phyloP scores from a whole-genome alignment of 371 early-diverging fungal species.

The Fennellomyces sp. region DNA sequence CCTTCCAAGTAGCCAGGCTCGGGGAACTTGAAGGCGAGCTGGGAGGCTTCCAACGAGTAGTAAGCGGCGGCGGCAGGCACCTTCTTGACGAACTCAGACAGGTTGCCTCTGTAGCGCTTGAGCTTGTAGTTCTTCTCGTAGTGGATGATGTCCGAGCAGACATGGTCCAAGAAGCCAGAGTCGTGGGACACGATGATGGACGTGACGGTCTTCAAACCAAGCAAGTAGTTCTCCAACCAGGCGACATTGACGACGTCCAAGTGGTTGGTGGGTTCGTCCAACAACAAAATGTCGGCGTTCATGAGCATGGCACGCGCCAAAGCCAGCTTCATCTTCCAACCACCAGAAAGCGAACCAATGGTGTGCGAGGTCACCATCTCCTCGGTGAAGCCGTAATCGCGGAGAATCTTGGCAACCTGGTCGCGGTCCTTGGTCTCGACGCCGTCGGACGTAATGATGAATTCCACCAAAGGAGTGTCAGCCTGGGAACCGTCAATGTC shows the following conservation, averaged over 20 bases:
- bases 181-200: conserved; percentile 92
- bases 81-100: conserved; percentile 81
- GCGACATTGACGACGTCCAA: conserved; percentile 82
- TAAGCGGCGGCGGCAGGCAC: conserved; percentile 79
- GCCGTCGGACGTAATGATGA: conserved; percentile 56
- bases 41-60: conserved; percentile 64
- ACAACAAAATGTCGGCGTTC: conserved; percentile 83
- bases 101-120: conserved; percentile 81
- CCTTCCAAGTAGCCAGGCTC: conserved; percentile 76
- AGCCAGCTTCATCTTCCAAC: conserved; percentile 90
- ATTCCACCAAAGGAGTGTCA: conserved; percentile 73
- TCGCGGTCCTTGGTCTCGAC: conserved; percentile 54
- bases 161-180: conserved; percentile 84
- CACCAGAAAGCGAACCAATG: conserved; percentile 83
- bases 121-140: conserved; percentile 74
- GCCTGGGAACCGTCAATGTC: conserved; percentile 76
- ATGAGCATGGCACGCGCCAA: conserved; percentile 83
- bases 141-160: conserved; percentile 84
- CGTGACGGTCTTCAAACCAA: conserved; percentile 71
- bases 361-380: conserved; percentile 61
- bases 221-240: conserved; percentile 84
- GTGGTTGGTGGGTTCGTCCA: conserved; percentile 94
- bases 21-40: conserved; percentile 66
- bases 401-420: conserved; percentile 60
- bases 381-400: conserved; percentile 71